Evolutionary conservation across 352 stramenopile genomes (phyloP).

Genomic region (Globisporangium ultimum): DNA sequence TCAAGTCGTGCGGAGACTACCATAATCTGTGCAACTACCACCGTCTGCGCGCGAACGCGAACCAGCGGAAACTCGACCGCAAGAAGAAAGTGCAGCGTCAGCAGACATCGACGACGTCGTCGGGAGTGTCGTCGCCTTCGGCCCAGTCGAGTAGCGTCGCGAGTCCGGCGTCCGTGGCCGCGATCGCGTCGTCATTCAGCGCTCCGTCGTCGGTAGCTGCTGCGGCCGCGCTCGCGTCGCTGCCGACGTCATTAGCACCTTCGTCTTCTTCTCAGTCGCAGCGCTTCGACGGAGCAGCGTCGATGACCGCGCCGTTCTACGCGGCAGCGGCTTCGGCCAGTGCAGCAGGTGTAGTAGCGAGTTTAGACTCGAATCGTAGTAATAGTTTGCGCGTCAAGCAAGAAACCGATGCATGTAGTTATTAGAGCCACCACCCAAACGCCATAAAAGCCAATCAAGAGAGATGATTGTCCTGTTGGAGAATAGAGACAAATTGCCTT

Average conservation of each 20-base stretch:
- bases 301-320: slow-evolving; percentile 1
- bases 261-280: slow-evolving; percentile 13
- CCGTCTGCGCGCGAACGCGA: slow-evolving; percentile 71
- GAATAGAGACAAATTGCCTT: no score
- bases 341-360: background rate
- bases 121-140: slow-evolving; percentile 4
- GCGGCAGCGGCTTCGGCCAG: background rate
- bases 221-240: slow-evolving; percentile 34
- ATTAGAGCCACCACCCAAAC: slow-evolving; percentile 7
- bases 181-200: slow-evolving; percentile 9
- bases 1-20: slow-evolving; percentile 78
- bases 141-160: background rate
- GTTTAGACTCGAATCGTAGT: slow-evolving; percentile 3
- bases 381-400: slow-evolving; percentile 16
- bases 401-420: slow-evolving; percentile 16
- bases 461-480: background rate
- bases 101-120: slow-evolving; percentile 16
- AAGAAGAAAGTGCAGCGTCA: slow-evolving; percentile 78
- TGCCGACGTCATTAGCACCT: slow-evolving; percentile 13
- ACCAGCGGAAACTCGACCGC: slow-evolving; percentile 79
- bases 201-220: slow-evolving; percentile 33
- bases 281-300: slow-evolving; percentile 20
- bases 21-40: slow-evolving; percentile 86
- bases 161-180: slow-evolving; percentile 8
- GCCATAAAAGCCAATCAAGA: background rate